A percentile compares a stretch with the other conserved stretches of the same genome.
Conservation (phyloP, 2,329 filamentous ascomycete genomes). For the Alternaria arborescens region DNA sequence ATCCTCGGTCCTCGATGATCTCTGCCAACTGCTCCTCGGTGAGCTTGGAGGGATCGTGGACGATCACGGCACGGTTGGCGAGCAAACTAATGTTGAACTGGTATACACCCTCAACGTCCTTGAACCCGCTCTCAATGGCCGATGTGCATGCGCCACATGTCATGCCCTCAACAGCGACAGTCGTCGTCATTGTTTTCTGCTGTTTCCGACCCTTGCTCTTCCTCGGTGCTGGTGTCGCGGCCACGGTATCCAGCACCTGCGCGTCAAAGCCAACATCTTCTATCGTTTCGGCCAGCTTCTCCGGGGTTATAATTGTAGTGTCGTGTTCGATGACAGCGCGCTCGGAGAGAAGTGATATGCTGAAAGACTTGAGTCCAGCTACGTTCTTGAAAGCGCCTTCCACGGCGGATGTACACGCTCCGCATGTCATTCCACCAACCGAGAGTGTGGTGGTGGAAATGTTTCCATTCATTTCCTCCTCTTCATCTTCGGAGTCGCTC, state of each 20-base stretch:
- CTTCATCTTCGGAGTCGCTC: conserved; percentile 49
- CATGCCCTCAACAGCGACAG: conserved; percentile 93
- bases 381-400: conserved; percentile 82
- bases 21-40: conserved; percentile 77
- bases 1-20: conserved; percentile 88
- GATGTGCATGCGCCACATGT: conserved; percentile 97
- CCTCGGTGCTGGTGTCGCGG: conserved; percentile 48
- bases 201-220: conserved; percentile 51
- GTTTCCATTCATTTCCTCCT: conserved; percentile 51
- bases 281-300: conserved; percentile 66
- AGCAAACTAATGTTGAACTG: conserved; percentile 96
- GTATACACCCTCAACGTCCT: conserved; percentile 76
- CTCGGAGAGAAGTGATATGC: conserved; percentile 83
- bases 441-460: conserved; percentile 72
- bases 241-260: conserved; percentile 75
- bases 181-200: conserved; percentile 72
- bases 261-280: conserved; percentile 81
- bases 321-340: conserved; percentile 88
- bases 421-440: conserved; percentile 90
- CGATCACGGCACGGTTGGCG: conserved; percentile 87
- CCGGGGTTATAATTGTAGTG: conserved; percentile 60
- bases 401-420: conserved; percentile 85
- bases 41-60: conserved; percentile 79
- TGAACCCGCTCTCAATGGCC: conserved; percentile 84
- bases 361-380: conserved; percentile 76